These are phyloP conservation scores for Proteromonas lacertae DNA, from an alignment of 352 stramenopile species.

Conservation along the genomic window DNA sequence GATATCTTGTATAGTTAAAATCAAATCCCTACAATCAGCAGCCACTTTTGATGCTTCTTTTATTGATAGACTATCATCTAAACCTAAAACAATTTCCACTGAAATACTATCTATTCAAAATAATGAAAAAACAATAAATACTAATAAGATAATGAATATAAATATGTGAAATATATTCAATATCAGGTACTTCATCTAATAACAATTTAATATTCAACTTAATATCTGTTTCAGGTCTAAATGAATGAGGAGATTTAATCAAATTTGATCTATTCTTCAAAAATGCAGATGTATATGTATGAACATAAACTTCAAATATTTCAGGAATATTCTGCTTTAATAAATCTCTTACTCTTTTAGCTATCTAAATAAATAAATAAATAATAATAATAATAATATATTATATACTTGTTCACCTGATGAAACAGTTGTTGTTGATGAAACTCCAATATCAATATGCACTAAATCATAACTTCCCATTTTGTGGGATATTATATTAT, in stretches of 20 bases:
- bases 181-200: neutral
- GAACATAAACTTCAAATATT: neutral
- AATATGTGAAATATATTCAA: neutral
- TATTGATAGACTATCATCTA: neutral
- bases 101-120: neutral
- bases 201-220: neutral
- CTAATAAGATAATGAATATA: neutral
- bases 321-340: neutral
- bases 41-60: neutral
- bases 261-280: too few relatives aligned
- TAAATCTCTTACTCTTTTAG: neutral
- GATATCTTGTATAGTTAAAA: neutral
- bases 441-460: slow-evolving; percentile 18
- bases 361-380: too few relatives aligned
- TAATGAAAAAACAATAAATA: too few relatives aligned
- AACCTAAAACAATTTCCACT: neutral
- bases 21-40: neutral
- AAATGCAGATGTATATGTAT: neutral
- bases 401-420: too few relatives aligned
- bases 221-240: neutral
- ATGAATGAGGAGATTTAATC: neutral
- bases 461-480: slow-evolving; percentile 41
- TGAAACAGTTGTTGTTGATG: neutral
- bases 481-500: slow-evolving; percentile 28
- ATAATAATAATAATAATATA: too few relatives aligned